Base-by-base conservation (phyloP, 345 rosid genomes). In the Eucalyptus marginata region DNA sequence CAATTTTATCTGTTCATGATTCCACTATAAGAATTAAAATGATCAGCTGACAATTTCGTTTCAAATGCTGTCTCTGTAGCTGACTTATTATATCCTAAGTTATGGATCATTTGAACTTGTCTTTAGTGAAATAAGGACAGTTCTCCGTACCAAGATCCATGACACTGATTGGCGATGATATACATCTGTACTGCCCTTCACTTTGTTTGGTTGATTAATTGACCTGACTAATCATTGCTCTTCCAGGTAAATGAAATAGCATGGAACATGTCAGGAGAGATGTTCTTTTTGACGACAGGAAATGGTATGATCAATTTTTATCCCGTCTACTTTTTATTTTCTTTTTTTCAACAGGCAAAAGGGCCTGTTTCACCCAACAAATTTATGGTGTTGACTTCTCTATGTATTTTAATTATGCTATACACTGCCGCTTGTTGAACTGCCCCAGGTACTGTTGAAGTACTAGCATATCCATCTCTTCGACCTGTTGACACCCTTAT, bases 181-280 rank as follows among this genome's bases (percentile, higher is more conserved):
- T 76, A 40, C 27, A 20, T 76, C 47, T 36, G 3, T 2, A 36
- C 84, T 36, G 14, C 9, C 47, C 47, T 76, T 76, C 84, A 20
- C 84, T 76, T 40, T 76, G 47, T 36, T 40, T 40, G 84, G 47
- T 76, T 76, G 47, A 76, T 40, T 40, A 76, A 25, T 40, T 0
- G 29, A 76, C 47, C 29, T 76, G 46, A 49, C 84, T 36, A 62
- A 49, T 36, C 16, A 49, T 86, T 14, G 50, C 81, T 52, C 80
- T 50, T 87, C 89, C 90, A 98, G 99, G 99, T 98, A 44, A 98
- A 98, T 92, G 99, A 98, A 93, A 98, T 98, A 91, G 98, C 99
- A 87, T 98, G 99, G 99, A 94, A 98, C 93, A 96, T 93, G 94
- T 93, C 98, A 16, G 98, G 99, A 90, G 99, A 97, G 91, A 93